phyloP scores from a whole-genome alignment of 2,329 filamentous ascomycete genomes.

The Mycosphaerella sp. region DNA sequence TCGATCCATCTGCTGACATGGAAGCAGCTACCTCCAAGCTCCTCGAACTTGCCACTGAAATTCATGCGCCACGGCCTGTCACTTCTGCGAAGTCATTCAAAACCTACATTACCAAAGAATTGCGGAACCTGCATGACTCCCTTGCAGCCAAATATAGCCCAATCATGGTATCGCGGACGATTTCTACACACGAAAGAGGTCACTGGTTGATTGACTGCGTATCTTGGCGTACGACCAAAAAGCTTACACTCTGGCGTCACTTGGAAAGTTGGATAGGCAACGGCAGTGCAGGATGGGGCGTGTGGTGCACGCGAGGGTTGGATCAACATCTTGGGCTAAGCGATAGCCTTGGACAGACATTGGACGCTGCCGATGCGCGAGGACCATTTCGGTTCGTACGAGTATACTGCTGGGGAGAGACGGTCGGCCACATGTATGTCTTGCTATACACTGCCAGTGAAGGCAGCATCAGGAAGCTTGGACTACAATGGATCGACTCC shows the following conservation, averaged over 20 bases:
- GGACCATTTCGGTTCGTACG: slow-evolving; percentile 43
- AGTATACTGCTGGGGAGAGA: slow-evolving; percentile 72
- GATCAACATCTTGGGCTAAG: slow-evolving; percentile 12
- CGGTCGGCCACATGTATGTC: slow-evolving; percentile 67
- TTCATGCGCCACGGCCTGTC: slow-evolving; percentile 24
- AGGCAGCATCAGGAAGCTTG: slow-evolving; percentile 53
- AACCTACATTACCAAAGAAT: slow-evolving; percentile 30
- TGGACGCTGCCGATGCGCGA: neutral
- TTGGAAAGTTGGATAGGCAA: slow-evolving; percentile 54
- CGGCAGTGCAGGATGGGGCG: slow-evolving; percentile 61
- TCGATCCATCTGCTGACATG: neutral
- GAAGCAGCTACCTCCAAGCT: neutral
- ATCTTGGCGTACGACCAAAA: slow-evolving; percentile 47
- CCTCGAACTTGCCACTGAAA: slow-evolving; percentile 1
- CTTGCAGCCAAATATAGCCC: slow-evolving; percentile 33
- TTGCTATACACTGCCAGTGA: slow-evolving; percentile 67
- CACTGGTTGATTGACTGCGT: slow-evolving; percentile 64
- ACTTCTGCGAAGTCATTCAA: slow-evolving; percentile 21
- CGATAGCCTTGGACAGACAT: neutral
- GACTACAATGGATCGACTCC: slow-evolving; percentile 61
- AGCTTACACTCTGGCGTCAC: slow-evolving; percentile 55
- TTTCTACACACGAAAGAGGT: slow-evolving; percentile 63
- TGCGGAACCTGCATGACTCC: slow-evolving; percentile 29
- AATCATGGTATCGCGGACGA: slow-evolving; percentile 39
- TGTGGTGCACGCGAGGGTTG: slow-evolving; percentile 47